Base-by-base conservation (phyloP, 345 rosid genomes). In the Euphorbia pulcherrima region DNA sequence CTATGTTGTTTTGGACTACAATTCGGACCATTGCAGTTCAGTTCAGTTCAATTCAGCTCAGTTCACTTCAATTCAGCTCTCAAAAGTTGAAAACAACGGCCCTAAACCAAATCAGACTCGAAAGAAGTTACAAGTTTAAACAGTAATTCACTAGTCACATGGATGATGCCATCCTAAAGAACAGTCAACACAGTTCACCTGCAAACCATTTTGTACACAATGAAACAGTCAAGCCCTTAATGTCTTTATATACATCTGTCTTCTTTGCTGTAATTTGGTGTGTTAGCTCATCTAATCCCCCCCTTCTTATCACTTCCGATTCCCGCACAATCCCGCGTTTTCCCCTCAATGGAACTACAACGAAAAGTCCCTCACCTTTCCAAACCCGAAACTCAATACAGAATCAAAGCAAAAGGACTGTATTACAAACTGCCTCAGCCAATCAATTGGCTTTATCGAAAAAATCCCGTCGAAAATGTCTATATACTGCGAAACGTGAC, bases 151-250 rank as follows among this genome's bases (percentile, higher is more conserved):
- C 57, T 21, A 52, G 52, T 65, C 71, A 65, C 74, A 65, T 69
- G 78, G 69, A 33, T 65, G 69, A 40, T 62, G 66, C 9, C 3
- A 7, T 40, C 13, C 52, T 0, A 20, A 62, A 24, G 46, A 40
- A 35, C n/a, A 53, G 21, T 10, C 59, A 33, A 56, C 69, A 39
- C 62, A 37, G 16, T 52, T 18, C 57, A 28, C 71, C 62, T 56
- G 51, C 53, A 9, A 65, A 13, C 60, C 69, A 35, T 21, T 35
- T 41, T n/a, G 0, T 59, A 30, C 46, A 20, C n/a, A n/a, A 20
- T 75, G 78, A 75, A 75, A 75, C 74, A 18, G 74, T 74, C 77
- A 74, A 74, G 17, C 26, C 52, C 6, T 14, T 47, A 14, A 47
- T 3, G 52, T 47, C 52, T 13, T 47, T 14, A 47, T 13, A 47